A percentile compares a stretch with the other conserved stretches of the same genome.
Evolutionary conservation across 305 asterid species (phyloP).

Genomic region (Striga hermonthica): DNA sequence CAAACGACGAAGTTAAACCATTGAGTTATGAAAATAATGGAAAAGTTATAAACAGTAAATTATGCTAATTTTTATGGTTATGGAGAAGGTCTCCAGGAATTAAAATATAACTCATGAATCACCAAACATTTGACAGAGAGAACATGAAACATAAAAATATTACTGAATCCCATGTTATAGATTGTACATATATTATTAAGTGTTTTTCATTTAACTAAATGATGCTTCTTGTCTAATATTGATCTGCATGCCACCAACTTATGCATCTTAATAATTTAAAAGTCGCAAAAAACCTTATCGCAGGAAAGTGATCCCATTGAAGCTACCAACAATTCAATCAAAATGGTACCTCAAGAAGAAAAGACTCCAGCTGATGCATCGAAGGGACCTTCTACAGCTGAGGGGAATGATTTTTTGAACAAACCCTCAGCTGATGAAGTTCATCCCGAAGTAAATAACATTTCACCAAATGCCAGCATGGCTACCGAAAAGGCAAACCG

Average conservation of each 20-base stretch:
- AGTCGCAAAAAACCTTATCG: constrained; percentile 17
- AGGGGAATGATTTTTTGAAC: constrained; percentile 38
- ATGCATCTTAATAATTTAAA: constrained; percentile 21
- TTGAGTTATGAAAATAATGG: not conserved
- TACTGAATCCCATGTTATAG: too few species aligned
- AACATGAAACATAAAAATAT: too few species aligned
- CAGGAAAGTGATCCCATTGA: constrained; percentile 41
- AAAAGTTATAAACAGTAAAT: not conserved
- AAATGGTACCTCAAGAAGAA: constrained; percentile 30
- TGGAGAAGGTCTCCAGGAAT: too few species aligned
- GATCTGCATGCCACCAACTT: constrained; percentile 4
- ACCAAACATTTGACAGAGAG: too few species aligned
- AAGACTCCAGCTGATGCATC: constrained; percentile 27
- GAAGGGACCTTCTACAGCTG: constrained; percentile 32
- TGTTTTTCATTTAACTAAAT: constrained; percentile 1
- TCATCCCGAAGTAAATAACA: constrained; percentile 33
- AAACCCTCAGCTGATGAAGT: constrained; percentile 38
- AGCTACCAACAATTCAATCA: constrained; percentile 25
- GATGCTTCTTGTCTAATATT: constrained; percentile 9
- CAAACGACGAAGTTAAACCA: not conserved
- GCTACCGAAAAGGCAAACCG: constrained; percentile 27
- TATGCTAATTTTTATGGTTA: not conserved
- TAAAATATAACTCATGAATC: too few species aligned
- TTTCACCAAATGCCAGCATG: constrained; percentile 28
- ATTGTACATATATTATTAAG: not conserved